Evolutionary conservation across 352 stramenopile species (phyloP), one percentile per base, ranked within the genome.

Genomic region (Pythium plurisporium): DNA sequence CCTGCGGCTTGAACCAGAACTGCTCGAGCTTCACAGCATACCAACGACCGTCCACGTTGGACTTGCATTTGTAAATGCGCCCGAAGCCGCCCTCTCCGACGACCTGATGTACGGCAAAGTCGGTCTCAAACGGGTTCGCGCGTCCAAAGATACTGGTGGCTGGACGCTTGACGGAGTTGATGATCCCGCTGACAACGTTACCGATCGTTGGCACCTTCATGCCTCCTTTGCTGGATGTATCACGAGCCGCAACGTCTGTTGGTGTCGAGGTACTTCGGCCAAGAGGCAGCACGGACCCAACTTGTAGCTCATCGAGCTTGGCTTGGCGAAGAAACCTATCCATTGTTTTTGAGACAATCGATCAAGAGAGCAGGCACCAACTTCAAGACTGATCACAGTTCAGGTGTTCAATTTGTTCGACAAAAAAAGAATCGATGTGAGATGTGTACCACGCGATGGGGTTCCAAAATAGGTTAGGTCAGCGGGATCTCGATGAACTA

Each of bases 1-100:
- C 81, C 56, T 90, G 77, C 26, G 82, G 82, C 42, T 89, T 89
- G 71, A 93, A 90, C 69, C 79, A 86, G 48, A 93, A 89, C 52
- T 89, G 74, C 59, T 91, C 78, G 26, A 89, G 59, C 58, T 93
- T 93, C 62, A 93, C 73, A 0, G 82, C 82, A 55, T 93, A 91
- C 72, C 73, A 85, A 23, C 74, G 80, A 0, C 71, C 70, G n/a
- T 91, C 82, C 19, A 77, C 53, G 25, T 73, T 86, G 15, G 80
- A 91, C 30, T 76, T 79, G 65, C 80, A 90, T 56, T 89, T 90
- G 70, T 72, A 90, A 30, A 92, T 79, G 46, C 86, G 86, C 2
- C 82, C 82, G 34, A 90, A 92, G 8, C 82, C 82, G 20, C 82
- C 82, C 65, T 91, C 66, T 15, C 70, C 82, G 12, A 91, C 69